Percentiles rank a stretch among this genome's conserved stretches.
Evolutionary conservation across 805 yeast species (phyloP).

Genomic region (Lipomyces japonicus): DNA sequence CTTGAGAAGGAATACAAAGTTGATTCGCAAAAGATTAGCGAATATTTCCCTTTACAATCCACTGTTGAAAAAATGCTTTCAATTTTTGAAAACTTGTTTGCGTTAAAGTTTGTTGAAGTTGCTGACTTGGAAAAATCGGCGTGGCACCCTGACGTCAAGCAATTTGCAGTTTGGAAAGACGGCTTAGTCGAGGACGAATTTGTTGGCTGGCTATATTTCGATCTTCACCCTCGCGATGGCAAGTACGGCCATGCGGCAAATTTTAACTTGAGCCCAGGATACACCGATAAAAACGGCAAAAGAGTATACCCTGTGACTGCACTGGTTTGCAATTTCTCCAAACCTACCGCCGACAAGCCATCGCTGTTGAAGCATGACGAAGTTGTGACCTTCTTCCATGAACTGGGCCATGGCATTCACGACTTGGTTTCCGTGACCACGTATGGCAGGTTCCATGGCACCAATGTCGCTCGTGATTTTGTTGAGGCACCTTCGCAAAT

Average conservation of each 20-base stretch:
- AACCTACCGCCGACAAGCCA: conserved; percentile 65
- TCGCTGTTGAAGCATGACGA: conserved; percentile 73
- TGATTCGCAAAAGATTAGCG: conserved; percentile 66
- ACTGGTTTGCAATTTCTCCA: conserved; percentile 78
- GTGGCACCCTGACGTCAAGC: conserved; percentile 80
- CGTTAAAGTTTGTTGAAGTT: conserved; percentile 60
- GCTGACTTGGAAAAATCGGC: conserved; percentile 42
- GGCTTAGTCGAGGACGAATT: conserved; percentile 56
- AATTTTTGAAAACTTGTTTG: conserved; percentile 66
- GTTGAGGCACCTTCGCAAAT: conserved; percentile 91
- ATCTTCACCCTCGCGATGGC: conserved; percentile 80
- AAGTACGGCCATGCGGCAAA: conserved; percentile 89
- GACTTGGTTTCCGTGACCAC: conserved; percentile 64
- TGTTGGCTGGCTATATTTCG: conserved; percentile 75
- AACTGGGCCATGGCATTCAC: conserved; percentile 86
- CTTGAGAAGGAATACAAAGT: conserved; percentile 67
- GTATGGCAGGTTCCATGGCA: conserved; percentile 69
- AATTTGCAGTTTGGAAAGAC: conserved; percentile 65
- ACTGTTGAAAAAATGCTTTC: conserved; percentile 66
- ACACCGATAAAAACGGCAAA: conserved; percentile 43
- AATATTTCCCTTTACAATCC: conserved; percentile 70
- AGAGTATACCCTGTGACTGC: conserved; percentile 68
- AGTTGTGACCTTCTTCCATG: conserved; percentile 83
- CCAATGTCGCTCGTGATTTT: conserved; percentile 76
- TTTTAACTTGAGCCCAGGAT: conserved; percentile 65